phyloP scores from a whole-genome alignment of 2,329 filamentous ascomycete genomes.

The Fusarium graminum region DNA sequence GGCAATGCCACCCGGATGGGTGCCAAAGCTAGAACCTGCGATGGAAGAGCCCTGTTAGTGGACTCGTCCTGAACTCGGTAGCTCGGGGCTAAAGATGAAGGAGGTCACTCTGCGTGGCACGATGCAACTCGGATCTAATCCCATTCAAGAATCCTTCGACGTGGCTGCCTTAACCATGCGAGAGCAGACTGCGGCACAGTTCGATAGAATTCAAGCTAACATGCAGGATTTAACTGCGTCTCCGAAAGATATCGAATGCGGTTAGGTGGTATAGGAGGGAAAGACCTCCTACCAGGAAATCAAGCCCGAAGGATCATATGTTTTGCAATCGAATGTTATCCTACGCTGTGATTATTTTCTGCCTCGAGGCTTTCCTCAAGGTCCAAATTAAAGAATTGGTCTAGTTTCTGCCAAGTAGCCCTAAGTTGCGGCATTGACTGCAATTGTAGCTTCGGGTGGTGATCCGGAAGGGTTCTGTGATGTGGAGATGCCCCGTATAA shows the following conservation, averaged over 20 bases:
- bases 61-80: background rate
- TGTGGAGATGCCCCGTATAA: constrained; percentile 1
- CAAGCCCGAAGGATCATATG: too few relatives aligned
- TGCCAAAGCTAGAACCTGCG: background rate
- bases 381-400: too few relatives aligned
- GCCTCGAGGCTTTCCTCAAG: too few relatives aligned
- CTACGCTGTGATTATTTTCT: too few relatives aligned
- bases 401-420: background rate
- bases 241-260: background rate
- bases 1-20: background rate
- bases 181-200: constrained; percentile 12
- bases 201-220: background rate
- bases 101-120: background rate
- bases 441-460: background rate
- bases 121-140: constrained; percentile 31
- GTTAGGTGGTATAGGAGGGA: background rate
- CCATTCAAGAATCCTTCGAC: constrained; percentile 22
- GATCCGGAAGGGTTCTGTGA: constrained; percentile 13
- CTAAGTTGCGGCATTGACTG: background rate
- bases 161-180: background rate
- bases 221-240: constrained; percentile 2
- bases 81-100: background rate
- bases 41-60: background rate
- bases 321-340: too few relatives aligned
- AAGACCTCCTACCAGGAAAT: background rate